Evolutionary conservation across 2,329 filamentous ascomycete genomes (phyloP).

Genomic region (Aspergillus clavatus): DNA sequence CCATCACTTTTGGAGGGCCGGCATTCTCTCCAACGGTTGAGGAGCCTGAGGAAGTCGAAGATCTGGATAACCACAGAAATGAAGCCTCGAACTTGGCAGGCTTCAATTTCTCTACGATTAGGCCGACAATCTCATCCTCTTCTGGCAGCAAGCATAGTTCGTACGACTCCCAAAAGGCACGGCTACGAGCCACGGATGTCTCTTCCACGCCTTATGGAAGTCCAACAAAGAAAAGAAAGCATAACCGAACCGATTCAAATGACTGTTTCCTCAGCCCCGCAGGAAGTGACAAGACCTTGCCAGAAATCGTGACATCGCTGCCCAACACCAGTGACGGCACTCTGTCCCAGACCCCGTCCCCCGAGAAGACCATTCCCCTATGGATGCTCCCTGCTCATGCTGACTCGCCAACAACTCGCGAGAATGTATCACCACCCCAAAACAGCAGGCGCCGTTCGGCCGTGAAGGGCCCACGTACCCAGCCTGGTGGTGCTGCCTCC

Average conservation of each 20-base stretch:
- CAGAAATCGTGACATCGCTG: slow-evolving; percentile 24
- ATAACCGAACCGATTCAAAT: slow-evolving; percentile 11
- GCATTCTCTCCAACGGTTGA: slow-evolving; percentile 33
- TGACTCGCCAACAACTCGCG: slow-evolving; percentile 20
- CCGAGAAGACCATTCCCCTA: slow-evolving; percentile 21
- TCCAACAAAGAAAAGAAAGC: slow-evolving; percentile 23
- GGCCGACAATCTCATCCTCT: slow-evolving; percentile 15
- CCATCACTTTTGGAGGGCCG: slow-evolving; percentile 31
- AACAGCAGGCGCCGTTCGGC: slow-evolving; percentile 30
- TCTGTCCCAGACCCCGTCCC: slow-evolving; percentile 28
- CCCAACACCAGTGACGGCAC: slow-evolving; percentile 11
- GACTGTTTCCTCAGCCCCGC: slow-evolving; percentile 12
- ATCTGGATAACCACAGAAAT: slow-evolving; percentile 22
- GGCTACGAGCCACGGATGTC: slow-evolving; percentile 7
- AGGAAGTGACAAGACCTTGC: slow-evolving; percentile 20
- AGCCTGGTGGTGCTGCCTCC: slow-evolving; percentile 20
- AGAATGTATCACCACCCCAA: slow-evolving; percentile 18
- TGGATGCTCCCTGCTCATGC: slow-evolving; percentile 23
- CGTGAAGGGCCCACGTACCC: slow-evolving; percentile 32
- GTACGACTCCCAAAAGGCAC: slow-evolving; percentile 6
- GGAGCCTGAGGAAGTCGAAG: slow-evolving; percentile 32
- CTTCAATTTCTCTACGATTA: slow-evolving; percentile 11
- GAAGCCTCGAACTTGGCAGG: slow-evolving; percentile 18
- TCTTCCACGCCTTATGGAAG: slow-evolving; percentile 15
- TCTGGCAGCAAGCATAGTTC: slow-evolving; percentile 15